Conservation (phyloP, 2,329 filamentous ascomycete genomes). For the Trichoderma sp. region DNA sequence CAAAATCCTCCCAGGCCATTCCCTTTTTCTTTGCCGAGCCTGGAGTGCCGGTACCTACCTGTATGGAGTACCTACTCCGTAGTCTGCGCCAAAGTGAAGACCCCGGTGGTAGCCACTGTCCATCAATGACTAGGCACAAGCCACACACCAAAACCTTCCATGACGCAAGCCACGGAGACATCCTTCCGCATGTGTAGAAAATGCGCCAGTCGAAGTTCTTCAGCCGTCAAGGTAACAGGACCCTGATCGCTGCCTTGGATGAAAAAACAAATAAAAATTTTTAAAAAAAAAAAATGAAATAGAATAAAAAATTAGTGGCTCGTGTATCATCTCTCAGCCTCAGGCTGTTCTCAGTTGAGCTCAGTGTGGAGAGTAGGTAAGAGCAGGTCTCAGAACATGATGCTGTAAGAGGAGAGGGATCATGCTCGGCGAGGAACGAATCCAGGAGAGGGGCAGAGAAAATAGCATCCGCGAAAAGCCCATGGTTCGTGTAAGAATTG, state of each 20-base stretch:
- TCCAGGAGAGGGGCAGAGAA: constrained; percentile 25
- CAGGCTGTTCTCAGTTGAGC: background rate
- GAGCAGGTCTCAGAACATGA: background rate
- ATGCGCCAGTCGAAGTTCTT: background rate
- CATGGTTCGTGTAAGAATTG: constrained; percentile 35
- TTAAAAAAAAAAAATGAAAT: background rate
- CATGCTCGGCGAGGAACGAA: constrained; percentile 15
- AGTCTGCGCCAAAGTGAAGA: constrained; percentile 2
- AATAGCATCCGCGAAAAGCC: constrained; percentile 26
- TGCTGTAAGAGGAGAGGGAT: background rate
- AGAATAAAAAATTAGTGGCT: background rate
- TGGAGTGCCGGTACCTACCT: background rate
- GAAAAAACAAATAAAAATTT: background rate
- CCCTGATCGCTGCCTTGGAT: background rate
- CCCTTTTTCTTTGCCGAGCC: background rate
- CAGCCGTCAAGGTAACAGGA: background rate
- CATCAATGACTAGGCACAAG: background rate
- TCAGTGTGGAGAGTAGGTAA: background rate
- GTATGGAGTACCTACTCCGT: background rate
- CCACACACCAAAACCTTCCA: constrained; percentile 1
- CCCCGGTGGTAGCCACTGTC: background rate
- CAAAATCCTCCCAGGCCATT: background rate
- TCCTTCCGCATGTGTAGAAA: constrained; percentile 6
- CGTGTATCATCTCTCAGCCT: background rate
- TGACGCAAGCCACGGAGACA: constrained; percentile 3